Evolutionary conservation across 371 early-diverging fungal genomes (phyloP).

Genomic region (Lichtheimia ramosa): DNA sequence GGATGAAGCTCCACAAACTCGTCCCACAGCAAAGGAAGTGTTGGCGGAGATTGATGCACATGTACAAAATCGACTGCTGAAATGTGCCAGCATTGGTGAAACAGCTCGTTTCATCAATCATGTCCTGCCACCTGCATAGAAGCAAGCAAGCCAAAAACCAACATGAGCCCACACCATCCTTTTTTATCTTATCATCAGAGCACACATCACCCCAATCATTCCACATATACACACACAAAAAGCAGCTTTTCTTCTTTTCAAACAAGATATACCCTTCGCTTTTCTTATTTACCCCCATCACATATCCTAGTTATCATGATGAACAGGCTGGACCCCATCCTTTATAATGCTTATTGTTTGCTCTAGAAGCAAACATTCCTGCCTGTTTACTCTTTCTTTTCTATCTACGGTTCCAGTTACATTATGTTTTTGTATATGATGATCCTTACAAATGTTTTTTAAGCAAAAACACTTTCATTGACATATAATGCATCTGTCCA

Average conservation of each 20-base stretch:
- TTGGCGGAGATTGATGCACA: conserved; percentile 45
- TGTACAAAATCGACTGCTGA: conserved; percentile 39
- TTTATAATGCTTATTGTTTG: no score
- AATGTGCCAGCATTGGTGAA: conserved; percentile 34
- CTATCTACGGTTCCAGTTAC: no score
- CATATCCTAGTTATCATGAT: not conserved
- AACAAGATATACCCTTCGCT: not conserved
- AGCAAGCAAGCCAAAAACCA: not conserved
- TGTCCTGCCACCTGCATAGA: conserved; percentile 32
- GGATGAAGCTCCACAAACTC: conserved; percentile 40
- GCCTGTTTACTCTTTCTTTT: no score
- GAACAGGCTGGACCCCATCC: no score
- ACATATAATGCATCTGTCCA: no score
- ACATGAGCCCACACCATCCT: not conserved
- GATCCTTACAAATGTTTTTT: no score
- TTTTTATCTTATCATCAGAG: not conserved
- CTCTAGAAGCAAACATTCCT: no score
- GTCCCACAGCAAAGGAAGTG: conserved; percentile 46
- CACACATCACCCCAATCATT: not conserved
- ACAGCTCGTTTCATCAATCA: conserved; percentile 42
- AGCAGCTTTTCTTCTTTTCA: not conserved
- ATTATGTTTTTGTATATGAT: no score
- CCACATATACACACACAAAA: conserved; percentile 2
- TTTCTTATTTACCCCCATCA: not conserved
- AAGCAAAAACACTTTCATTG: no score